phyloP scores from a whole-genome alignment of 2,329 filamentous ascomycete genomes.

The Fusarium abutilonis region DNA sequence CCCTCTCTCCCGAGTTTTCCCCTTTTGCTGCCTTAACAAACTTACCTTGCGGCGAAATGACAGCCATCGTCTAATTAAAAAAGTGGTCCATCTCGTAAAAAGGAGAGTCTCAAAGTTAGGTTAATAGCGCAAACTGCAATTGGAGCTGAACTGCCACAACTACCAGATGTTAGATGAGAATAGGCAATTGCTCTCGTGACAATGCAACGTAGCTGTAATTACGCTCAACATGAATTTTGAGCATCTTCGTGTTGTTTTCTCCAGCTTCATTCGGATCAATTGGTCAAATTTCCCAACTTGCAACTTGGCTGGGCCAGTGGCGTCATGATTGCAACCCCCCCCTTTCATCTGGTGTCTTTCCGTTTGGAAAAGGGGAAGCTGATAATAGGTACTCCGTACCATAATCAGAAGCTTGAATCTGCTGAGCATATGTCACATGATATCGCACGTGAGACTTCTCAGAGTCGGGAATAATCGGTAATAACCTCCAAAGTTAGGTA shows the following conservation, averaged over 20 bases:
- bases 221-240: slow-evolving; percentile 11
- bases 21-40: background rate
- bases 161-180: slow-evolving; percentile 25
- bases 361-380: slow-evolving; percentile 11
- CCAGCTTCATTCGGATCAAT: too few relatives aligned
- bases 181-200: slow-evolving; percentile 38
- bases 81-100: slow-evolving; percentile 38
- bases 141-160: background rate
- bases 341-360: slow-evolving; percentile 9
- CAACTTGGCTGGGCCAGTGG: slow-evolving; percentile 16
- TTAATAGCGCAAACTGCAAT: slow-evolving; percentile 18
- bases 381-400: too few relatives aligned
- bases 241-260: slow-evolving; percentile 12
- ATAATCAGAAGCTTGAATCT: slow-evolving; percentile 12
- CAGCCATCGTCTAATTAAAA: slow-evolving; percentile 36
- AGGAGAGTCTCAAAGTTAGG: slow-evolving; percentile 28
- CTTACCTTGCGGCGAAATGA: slow-evolving; percentile 15
- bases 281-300: background rate
- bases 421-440: slow-evolving; percentile 19
- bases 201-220: slow-evolving; percentile 19
- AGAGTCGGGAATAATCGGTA: background rate
- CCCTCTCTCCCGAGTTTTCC: background rate
- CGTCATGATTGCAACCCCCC: slow-evolving; percentile 27
- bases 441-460: background rate
- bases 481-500: background rate